A percentile compares a stretch with the other conserved stretches of the same genome.
Conservation (phyloP, 2,329 filamentous ascomycete genomes). For the Chaetothyriales sp. region DNA sequence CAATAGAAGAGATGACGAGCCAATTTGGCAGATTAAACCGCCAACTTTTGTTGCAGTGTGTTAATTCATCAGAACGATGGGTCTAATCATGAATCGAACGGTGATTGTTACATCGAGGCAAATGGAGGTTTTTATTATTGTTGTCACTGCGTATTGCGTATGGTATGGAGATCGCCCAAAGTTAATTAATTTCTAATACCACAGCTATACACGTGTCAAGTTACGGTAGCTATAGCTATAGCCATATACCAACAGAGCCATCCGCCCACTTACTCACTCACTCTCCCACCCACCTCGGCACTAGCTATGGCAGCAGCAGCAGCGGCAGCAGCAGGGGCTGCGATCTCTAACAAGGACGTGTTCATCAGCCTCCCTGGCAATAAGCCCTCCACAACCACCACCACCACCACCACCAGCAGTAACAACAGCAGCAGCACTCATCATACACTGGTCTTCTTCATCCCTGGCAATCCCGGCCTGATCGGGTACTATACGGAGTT, state of each 20-base stretch:
- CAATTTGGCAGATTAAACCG: too few species aligned
- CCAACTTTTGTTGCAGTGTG: too few species aligned
- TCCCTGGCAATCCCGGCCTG: slow-evolving; percentile 37
- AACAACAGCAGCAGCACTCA: neutral
- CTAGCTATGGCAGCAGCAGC: neutral
- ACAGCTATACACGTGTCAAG: neutral
- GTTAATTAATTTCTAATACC: too few species aligned
- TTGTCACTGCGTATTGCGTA: too few species aligned
- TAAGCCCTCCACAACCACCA: neutral
- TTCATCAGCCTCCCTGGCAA: slow-evolving; percentile 8
- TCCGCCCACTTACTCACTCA: neutral
- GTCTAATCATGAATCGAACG: too few species aligned
- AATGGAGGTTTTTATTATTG: too few species aligned
- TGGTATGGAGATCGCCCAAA: too few species aligned
- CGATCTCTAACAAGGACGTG: slow-evolving; percentile 3
- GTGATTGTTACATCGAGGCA: too few species aligned
- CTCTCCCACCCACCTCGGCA: neutral
- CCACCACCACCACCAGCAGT: neutral
- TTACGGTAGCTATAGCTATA: neutral
- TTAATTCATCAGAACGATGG: too few species aligned
- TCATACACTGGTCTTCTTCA: slow-evolving; percentile 26
- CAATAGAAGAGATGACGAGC: too few species aligned
- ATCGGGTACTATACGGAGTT: slow-evolving; percentile 35
- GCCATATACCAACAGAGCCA: neutral
- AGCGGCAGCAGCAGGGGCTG: neutral